Evolutionary conservation across 495 filamentous ascomycete species (phyloP).

Genomic region (Penicillium alfredii): DNA sequence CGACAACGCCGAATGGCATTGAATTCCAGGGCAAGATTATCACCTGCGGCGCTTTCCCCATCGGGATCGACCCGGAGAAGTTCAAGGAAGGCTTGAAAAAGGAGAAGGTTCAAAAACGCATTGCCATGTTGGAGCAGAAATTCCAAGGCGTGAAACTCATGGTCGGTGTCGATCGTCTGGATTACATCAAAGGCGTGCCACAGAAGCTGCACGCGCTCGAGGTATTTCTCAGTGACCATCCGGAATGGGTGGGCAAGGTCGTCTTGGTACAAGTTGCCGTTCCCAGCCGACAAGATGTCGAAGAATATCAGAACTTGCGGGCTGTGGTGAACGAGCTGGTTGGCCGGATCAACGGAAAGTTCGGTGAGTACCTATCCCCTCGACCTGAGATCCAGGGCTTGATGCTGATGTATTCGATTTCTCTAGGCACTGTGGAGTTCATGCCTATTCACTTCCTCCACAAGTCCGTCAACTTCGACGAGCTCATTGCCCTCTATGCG

Average conservation of each 20-base stretch:
- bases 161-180: constrained; percentile 90
- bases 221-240: constrained; percentile 92
- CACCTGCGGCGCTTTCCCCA: constrained; percentile 88
- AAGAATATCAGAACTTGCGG: constrained; percentile 93
- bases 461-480: constrained; percentile 87
- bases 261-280: constrained; percentile 95
- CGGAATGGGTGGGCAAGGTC: constrained; percentile 97
- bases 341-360: constrained; percentile 89
- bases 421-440: constrained; percentile 84
- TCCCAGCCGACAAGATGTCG: constrained; percentile 87
- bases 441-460: constrained; percentile 98
- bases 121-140: constrained; percentile 76
- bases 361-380: constrained; percentile 47
- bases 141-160: constrained; percentile 96
- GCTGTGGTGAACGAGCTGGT: constrained; percentile 93
- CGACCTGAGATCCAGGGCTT: not conserved
- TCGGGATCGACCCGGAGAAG: constrained; percentile 95
- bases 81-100: constrained; percentile 84
- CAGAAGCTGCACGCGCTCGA: constrained; percentile 95
- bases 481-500: constrained; percentile 88
- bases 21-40: constrained; percentile 79
- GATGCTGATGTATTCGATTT: constrained; percentile 14
- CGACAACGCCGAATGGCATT: constrained; percentile 83
- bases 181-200: constrained; percentile 97
- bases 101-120: constrained; percentile 78